phyloP scores from a whole-genome alignment of 805 yeast species.

The Danielia reshetovae region DNA sequence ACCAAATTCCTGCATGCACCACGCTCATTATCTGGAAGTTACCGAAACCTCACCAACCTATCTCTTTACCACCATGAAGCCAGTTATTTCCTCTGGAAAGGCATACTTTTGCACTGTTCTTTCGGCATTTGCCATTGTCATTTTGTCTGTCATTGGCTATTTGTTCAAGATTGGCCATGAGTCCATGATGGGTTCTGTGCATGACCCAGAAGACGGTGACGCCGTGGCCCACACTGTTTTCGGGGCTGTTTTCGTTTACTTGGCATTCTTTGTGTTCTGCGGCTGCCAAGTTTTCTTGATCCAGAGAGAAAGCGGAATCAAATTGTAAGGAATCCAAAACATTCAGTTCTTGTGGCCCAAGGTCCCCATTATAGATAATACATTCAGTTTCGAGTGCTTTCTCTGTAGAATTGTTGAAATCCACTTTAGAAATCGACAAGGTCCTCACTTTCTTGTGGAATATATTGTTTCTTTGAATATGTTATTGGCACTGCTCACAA shows the following conservation, averaged over 20 bases:
- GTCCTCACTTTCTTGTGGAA: too few species aligned
- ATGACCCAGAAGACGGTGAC: slow-evolving; percentile 88
- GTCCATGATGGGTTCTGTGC: slow-evolving; percentile 86
- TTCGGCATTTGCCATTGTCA: slow-evolving; percentile 88
- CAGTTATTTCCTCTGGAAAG: slow-evolving; percentile 57
- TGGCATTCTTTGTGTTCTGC: slow-evolving; percentile 79
- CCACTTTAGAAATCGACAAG: too few species aligned
- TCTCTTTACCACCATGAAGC: slow-evolving; percentile 27
- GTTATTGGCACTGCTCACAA: too few species aligned
- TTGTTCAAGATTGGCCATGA: slow-evolving; percentile 80
- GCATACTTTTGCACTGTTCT: slow-evolving; percentile 96
- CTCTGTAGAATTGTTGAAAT: too few species aligned
- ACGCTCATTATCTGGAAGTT: slow-evolving; percentile 1
- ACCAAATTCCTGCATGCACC: neutral
- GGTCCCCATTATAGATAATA: too few species aligned
- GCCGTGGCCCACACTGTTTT: slow-evolving; percentile 91
- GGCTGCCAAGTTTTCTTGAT: slow-evolving; percentile 75
- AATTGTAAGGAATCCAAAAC: slow-evolving; percentile 16
- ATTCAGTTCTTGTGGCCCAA: neutral
- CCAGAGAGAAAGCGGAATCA: slow-evolving; percentile 64
- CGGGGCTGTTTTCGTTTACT: slow-evolving; percentile 83
- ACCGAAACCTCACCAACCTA: neutral
- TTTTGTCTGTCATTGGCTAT: slow-evolving; percentile 78
- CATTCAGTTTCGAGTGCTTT: too few species aligned
- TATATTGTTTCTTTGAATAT: too few species aligned